Conservation (phyloP, 352 stramenopile species). For the Phytophthora sojae region DNA sequence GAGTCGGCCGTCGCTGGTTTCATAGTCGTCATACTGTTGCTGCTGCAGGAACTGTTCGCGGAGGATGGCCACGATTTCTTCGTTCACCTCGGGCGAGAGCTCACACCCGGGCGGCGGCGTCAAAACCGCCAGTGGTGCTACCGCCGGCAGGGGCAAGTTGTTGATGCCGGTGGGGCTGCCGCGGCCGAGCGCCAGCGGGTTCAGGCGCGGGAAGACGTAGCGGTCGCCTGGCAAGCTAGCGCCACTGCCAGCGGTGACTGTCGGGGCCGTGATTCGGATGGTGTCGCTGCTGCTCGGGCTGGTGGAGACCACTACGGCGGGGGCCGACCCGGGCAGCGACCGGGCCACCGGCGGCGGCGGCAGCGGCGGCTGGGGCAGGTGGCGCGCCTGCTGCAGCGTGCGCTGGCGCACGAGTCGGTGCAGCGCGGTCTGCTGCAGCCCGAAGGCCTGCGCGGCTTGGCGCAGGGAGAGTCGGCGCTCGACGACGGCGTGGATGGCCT, state of each 20-base stretch:
- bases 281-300: constrained; percentile 16
- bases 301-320: neutral
- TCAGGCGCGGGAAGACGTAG: constrained; percentile 25
- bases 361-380: neutral
- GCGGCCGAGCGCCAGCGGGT: constrained; percentile 5
- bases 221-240: constrained; percentile 6
- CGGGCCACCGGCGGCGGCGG: constrained; percentile 17
- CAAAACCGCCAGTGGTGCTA: constrained; percentile 16
- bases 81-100: constrained; percentile 60
- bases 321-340: neutral
- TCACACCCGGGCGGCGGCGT: constrained; percentile 22
- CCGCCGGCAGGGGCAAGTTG: neutral
- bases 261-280: constrained; percentile 9
- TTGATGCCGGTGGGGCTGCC: constrained; percentile 14
- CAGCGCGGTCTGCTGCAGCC: constrained; percentile 71
- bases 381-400: constrained; percentile 23
- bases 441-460: constrained; percentile 64
- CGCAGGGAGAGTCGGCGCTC: constrained; percentile 71
- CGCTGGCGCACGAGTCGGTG: constrained; percentile 63
- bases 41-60: constrained; percentile 65
- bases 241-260: constrained; percentile 1
- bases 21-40: constrained; percentile 37
- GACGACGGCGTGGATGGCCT: constrained; percentile 60
- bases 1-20: constrained; percentile 26
- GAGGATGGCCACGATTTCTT: constrained; percentile 55